Evolutionary conservation across 768 basidiomycete genomes (phyloP).

Genomic region (Macrocybe gigantea): DNA sequence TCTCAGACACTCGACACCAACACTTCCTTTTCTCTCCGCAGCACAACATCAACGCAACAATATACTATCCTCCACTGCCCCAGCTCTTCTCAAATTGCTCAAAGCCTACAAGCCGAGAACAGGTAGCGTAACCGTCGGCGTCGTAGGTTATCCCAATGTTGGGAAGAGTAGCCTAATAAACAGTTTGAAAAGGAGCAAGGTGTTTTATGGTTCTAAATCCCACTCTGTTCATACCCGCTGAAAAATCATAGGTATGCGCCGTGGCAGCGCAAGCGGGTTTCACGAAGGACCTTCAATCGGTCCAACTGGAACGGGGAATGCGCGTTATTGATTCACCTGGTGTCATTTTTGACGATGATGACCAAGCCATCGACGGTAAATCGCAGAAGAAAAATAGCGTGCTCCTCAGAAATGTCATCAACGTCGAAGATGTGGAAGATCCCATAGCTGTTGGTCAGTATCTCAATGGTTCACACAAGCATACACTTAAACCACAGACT

Average conservation of each 20-base stretch:
- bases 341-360: slow-evolving; percentile 90
- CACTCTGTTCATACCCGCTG: background rate
- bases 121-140: slow-evolving; percentile 77
- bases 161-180: slow-evolving; percentile 96
- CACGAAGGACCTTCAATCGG: slow-evolving; percentile 85
- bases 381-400: slow-evolving; percentile 53
- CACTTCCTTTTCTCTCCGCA: slow-evolving; percentile 85
- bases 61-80: slow-evolving; percentile 73
- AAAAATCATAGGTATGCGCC: slow-evolving; percentile 61
- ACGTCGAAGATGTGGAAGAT: slow-evolving; percentile 54
- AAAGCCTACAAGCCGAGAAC: slow-evolving; percentile 77
- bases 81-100: slow-evolving; percentile 71
- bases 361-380: slow-evolving; percentile 36
- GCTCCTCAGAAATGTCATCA: background rate
- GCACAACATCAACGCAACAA: slow-evolving; percentile 76
- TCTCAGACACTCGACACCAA: slow-evolving; percentile 89
- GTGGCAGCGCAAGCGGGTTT: slow-evolving; percentile 95
- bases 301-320: slow-evolving; percentile 90
- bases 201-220: slow-evolving; percentile 17
- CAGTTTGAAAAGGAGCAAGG: slow-evolving; percentile 81
- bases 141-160: slow-evolving; percentile 96
- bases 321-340: slow-evolving; percentile 94
- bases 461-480: background rate
- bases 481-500: background rate
- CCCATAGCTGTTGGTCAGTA: slow-evolving; percentile 79